Conservation (phyloP, 2,329 filamentous ascomycete species). For the Talaromyces sp. region DNA sequence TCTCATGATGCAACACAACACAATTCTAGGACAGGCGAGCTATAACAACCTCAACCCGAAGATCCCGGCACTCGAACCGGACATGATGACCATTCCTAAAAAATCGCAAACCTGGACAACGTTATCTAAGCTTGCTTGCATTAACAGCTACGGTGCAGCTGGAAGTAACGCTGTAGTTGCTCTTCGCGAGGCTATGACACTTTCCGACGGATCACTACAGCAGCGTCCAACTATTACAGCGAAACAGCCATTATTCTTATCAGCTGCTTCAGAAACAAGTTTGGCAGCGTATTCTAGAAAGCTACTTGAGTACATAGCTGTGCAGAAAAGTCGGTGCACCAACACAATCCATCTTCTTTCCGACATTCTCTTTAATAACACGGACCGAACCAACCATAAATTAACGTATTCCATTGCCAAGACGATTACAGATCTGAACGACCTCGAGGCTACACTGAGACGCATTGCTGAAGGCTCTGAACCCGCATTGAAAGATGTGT, state of each 20-base stretch:
- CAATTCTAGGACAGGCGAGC: slow-evolving; percentile 24
- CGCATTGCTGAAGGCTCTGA: not conserved
- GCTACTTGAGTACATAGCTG: not conserved
- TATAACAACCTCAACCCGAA: slow-evolving; percentile 24
- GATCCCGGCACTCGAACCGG: slow-evolving; percentile 18
- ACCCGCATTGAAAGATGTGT: not conserved
- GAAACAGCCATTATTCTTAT: slow-evolving; percentile 10
- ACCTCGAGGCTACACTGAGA: not conserved
- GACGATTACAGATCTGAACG: not conserved
- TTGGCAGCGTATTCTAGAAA: slow-evolving; percentile 11
- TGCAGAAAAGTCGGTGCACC: not conserved
- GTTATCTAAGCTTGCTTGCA: slow-evolving; percentile 18
- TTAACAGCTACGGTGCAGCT: slow-evolving; percentile 31
- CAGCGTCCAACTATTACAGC: slow-evolving; percentile 1
- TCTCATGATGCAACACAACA: slow-evolving; percentile 24
- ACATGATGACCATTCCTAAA: slow-evolving; percentile 21
- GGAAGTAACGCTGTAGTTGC: slow-evolving; percentile 30
- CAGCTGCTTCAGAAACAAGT: slow-evolving; percentile 4
- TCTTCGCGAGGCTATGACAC: slow-evolving; percentile 18
- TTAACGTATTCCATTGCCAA: slow-evolving; percentile 3
- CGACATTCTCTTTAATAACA: slow-evolving; percentile 9
- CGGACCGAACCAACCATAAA: slow-evolving; percentile 7
- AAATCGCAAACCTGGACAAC: slow-evolving; percentile 16
- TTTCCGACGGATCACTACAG: not conserved
- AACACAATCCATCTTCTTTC: not conserved